These are phyloP conservation scores for Cinchona pubescens DNA, from an alignment of 257 asterid species.

Conservation along the genomic window DNA sequence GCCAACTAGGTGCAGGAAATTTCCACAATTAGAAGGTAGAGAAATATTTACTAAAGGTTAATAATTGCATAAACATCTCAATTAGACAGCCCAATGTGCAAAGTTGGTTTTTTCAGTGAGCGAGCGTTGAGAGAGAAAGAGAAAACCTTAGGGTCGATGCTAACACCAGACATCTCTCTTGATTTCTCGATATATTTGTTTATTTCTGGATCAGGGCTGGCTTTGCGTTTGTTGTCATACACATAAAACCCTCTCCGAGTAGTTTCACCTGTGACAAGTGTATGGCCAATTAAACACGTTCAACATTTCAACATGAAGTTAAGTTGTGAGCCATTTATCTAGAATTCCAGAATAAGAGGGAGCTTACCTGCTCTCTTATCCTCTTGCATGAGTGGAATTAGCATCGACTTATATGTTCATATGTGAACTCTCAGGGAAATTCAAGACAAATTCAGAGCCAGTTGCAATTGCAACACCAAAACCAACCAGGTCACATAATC, in stretches of 20 bases:
- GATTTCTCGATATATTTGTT: conserved; percentile 74
- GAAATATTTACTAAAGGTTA: neutral
- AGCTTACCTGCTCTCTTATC: conserved; percentile 78
- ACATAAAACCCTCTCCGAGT: conserved; percentile 71
- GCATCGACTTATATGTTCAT: conserved; percentile 80
- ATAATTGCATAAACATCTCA: neutral
- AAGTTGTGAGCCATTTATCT: neutral
- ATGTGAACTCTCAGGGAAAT: conserved; percentile 81
- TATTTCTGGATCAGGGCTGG: conserved; percentile 87
- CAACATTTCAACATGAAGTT: neutral
- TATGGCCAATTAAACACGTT: conserved; percentile 6
- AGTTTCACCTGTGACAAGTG: conserved; percentile 60
- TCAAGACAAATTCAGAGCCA: conserved; percentile 66
- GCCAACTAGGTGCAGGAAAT: conserved; percentile 35
- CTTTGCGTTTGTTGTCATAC: conserved; percentile 77
- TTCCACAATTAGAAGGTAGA: neutral
- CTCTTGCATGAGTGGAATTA: conserved; percentile 85
- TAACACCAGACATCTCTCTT: conserved; percentile 70
- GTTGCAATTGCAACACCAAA: conserved; percentile 88
- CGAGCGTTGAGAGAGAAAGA: conserved; percentile 4
- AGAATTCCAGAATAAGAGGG: neutral
- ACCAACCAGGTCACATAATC: conserved; percentile 90
- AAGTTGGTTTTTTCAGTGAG: neutral
- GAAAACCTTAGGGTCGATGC: conserved; percentile 75
- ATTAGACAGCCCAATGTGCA: neutral